A percentile compares a stretch with the other conserved stretches of the same genome.
phyloP scores from a whole-genome alignment of 306 rosid genomes.

The apple (Malus domestica) region DNA sequence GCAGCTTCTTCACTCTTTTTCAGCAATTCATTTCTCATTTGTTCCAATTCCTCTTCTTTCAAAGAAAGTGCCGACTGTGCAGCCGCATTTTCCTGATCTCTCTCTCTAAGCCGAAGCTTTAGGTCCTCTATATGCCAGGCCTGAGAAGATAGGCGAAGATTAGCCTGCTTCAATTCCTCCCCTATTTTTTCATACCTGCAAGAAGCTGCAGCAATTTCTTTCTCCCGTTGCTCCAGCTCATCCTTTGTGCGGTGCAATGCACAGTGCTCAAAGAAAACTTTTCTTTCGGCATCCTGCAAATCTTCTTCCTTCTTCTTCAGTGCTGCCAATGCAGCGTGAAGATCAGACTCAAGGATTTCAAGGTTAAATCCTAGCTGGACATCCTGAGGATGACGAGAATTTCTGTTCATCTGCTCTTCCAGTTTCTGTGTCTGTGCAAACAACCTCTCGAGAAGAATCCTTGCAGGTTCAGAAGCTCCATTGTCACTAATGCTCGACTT shows the following conservation, averaged over 20 bases:
- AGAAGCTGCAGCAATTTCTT: conserved; percentile 50
- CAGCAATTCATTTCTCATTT: conserved; percentile 45
- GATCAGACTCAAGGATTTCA: conserved; percentile 59
- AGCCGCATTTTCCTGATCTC: conserved; percentile 36
- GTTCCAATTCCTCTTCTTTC: conserved; percentile 63
- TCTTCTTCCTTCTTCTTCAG: conserved; percentile 74
- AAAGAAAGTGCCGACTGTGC: conserved; percentile 26
- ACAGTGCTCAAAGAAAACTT: conserved; percentile 46
- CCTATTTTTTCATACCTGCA: conserved; percentile 41
- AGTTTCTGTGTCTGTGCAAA: conserved; percentile 73
- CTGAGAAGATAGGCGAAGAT: conserved; percentile 52
- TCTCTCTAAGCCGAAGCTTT: conserved; percentile 52
- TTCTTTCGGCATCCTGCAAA: conserved; percentile 61
- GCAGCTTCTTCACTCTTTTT: conserved; percentile 56
- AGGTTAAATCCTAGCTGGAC: conserved; percentile 45
- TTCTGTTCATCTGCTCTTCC: conserved; percentile 45
- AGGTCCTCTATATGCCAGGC: conserved; percentile 53
- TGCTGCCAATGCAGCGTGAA: conserved; percentile 50
- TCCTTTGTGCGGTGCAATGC: conserved; percentile 55
- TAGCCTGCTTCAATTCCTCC: conserved; percentile 63
- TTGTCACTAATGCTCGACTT: conserved; percentile 35
- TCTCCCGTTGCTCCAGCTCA: conserved; percentile 67
- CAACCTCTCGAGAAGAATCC: conserved; percentile 73
- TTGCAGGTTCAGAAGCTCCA: conserved; percentile 67
- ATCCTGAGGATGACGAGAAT: conserved; percentile 31